phyloP scores from a whole-genome alignment of 106 monocot genomes.

The Dendrobium nobile region DNA sequence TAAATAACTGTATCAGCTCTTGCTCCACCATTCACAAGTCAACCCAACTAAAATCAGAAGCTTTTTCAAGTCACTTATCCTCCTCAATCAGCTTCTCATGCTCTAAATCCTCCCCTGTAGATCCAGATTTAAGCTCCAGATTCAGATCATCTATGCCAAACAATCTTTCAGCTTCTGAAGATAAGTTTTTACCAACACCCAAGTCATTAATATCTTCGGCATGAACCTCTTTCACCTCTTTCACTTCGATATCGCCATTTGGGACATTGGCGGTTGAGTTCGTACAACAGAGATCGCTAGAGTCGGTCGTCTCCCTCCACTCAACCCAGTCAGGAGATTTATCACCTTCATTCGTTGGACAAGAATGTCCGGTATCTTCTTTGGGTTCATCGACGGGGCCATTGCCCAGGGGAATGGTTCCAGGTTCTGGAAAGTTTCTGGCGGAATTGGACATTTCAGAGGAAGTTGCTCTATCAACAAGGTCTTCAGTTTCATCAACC shows the following conservation, averaged over 20 bases:
- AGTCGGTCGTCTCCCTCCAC: conserved; percentile 48
- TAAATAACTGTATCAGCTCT: neutral
- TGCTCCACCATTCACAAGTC: neutral
- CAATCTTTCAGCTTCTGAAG: neutral
- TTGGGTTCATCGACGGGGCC: conserved; percentile 17
- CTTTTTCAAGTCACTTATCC: neutral
- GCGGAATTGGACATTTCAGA: conserved; percentile 1
- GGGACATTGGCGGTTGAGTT: conserved; percentile 13
- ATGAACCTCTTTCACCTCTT: no score
- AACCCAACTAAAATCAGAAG: neutral
- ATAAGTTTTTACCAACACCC: neutral
- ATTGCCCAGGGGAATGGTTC: conserved; percentile 12
- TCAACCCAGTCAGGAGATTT: conserved; percentile 51
- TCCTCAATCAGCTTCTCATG: neutral
- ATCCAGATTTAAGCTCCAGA: neutral
- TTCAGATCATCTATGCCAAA: neutral
- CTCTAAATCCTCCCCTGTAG: neutral
- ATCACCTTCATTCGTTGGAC: conserved; percentile 6
- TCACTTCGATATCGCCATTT: conserved; percentile 15
- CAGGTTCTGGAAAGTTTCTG: conserved; percentile 4
- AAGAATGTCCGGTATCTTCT: conserved; percentile 6
- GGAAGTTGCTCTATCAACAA: conserved; percentile 11
- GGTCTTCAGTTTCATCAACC: conserved; percentile 19
- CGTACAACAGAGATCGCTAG: neutral
- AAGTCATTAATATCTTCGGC: no score